These are phyloP conservation scores for Arthrobotrys pseudoclavata DNA, from an alignment of 2,329 filamentous ascomycete genomes.

Conservation along the genomic window DNA sequence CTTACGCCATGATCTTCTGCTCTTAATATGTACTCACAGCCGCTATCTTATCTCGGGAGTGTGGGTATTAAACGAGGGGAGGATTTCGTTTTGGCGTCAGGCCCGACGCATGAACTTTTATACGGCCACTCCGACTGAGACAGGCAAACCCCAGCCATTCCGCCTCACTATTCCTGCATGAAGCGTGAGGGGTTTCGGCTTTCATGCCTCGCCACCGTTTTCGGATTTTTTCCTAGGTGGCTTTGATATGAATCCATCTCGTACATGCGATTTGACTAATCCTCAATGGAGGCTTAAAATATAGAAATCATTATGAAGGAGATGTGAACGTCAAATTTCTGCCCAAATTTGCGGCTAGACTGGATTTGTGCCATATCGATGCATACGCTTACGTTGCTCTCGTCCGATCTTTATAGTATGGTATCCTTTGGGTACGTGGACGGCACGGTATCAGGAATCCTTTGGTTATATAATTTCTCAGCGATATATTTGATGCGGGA, in stretches of 20 bases:
- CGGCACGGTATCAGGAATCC: not conserved
- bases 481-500: not conserved
- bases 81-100: constrained; percentile 25
- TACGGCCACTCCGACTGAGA: constrained; percentile 18
- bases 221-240: not conserved
- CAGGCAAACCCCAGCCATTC: constrained; percentile 32
- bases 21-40: constrained; percentile 12
- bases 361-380: constrained; percentile 6
- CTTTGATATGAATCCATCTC: not conserved
- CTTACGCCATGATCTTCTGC: constrained; percentile 12
- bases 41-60: constrained; percentile 35
- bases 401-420: not conserved
- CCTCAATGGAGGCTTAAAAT: constrained; percentile 2
- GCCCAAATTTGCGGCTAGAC: not conserved
- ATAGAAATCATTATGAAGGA: not conserved
- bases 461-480: not conserved
- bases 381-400: constrained; percentile 23
- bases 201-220: constrained; percentile 10
- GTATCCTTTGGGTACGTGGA: not conserved
- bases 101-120: constrained; percentile 31
- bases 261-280: constrained; percentile 6
- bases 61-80: constrained; percentile 23
- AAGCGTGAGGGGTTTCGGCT: not conserved
- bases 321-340: not conserved
- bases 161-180: constrained; percentile 11